Percentiles rank a stretch among this genome's conserved stretches.
These are phyloP conservation scores for Epichloe hybrida DNA, from an alignment of 2,329 filamentous ascomycete genomes.

Conservation along the genomic window DNA sequence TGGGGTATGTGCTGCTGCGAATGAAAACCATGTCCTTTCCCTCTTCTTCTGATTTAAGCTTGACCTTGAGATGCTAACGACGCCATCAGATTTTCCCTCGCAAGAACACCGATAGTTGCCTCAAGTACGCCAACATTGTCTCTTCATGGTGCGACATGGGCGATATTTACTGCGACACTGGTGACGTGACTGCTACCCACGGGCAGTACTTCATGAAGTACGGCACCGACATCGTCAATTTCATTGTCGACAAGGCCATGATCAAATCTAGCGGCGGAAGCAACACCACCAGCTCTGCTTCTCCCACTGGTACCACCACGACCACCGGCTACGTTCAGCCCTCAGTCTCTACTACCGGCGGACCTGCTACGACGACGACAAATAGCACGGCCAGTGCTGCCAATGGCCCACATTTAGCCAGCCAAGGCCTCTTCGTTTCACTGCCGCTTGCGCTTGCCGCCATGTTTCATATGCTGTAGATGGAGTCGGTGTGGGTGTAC, in stretches of 20 bases:
- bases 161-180: constrained; percentile 27
- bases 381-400: neutral
- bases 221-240: constrained; percentile 20
- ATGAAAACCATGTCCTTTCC: neutral
- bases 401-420: neutral
- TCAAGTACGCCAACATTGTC: constrained; percentile 21
- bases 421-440: constrained; percentile 2
- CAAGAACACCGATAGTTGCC: constrained; percentile 20
- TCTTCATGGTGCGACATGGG: constrained; percentile 28
- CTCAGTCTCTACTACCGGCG: neutral
- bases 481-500: neutral
- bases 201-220: constrained; percentile 23
- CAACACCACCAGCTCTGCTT: constrained; percentile 1
- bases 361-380: constrained; percentile 1
- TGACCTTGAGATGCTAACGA: neutral
- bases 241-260: constrained; percentile 20
- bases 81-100: constrained; percentile 22
- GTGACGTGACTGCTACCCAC: constrained; percentile 17
- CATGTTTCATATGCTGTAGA: neutral
- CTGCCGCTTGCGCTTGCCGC: constrained; percentile 1
- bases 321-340: neutral
- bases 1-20: constrained; percentile 19
- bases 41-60: neutral
- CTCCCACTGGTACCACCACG: neutral
- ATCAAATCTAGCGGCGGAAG: neutral